Evolutionary conservation across 257 asterid species (phyloP), one percentile per base, ranked within the genome.

Genomic region (Petunia axillaris): DNA sequence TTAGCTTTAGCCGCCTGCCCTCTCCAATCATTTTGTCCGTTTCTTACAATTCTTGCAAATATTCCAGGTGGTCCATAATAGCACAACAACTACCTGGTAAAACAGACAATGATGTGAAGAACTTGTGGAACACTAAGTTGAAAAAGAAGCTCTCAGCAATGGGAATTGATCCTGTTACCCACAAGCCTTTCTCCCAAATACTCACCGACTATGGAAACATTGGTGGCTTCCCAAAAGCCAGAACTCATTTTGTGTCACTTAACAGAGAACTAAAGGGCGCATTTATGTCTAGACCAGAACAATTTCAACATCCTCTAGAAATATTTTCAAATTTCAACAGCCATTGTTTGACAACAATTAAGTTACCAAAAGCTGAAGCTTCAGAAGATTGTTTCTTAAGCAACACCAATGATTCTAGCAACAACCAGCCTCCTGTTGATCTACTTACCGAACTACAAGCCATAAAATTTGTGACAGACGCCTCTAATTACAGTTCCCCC

Each of bases 101-200:
- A 85, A 89, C 96, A 3, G 98, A 93, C 25, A 87, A 74, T 52
- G 99, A 93, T 55, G 96, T 92, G 76, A 93, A 95, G 79, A 81
- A 81, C 79, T 60, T 91, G 4, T 95, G 99, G 99, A 95, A 95
- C 86, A 90, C 91, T 3, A 95, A 91, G 60, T 80, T 95, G 10
- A 89, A 93, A 53, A 95, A 93, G 91, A 95, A 89, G 87, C 96
- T 95, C 0, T 85, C 95, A 0, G 97, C 98, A 59, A 91, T 92
- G 91, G 98, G 99, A 44, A 95, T 95, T 38, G 99, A 95, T 87
- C 99, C 97, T 0, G 92, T 93, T 4, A 95, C 99, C 10, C 99
- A 93, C 76, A 92, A 91, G 68, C 98, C 99, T 6, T 95, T 91
- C 87, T 93, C 99, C 36, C 97, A 95, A 78, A 95, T 93, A 81